phyloP scores from a whole-genome alignment of 257 asterid genomes.

The Schizonepeta tenuifolia region DNA sequence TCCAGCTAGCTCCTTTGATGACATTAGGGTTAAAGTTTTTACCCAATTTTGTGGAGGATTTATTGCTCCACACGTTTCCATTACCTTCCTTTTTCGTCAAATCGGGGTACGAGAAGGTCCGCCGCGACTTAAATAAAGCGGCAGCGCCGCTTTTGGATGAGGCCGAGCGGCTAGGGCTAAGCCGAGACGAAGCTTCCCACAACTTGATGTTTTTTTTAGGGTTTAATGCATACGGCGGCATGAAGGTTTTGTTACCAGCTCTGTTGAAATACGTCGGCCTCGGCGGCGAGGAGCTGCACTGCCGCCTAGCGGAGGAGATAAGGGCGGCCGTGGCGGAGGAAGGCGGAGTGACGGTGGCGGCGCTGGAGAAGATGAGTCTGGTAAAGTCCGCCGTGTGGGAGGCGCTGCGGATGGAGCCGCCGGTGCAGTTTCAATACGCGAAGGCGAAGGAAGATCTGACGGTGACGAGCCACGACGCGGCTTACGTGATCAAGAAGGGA shows the following conservation, averaged over 20 bases:
- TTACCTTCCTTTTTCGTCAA: slow-evolving; percentile 33
- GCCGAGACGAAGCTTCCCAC: slow-evolving; percentile 44
- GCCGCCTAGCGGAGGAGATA: too few species aligned
- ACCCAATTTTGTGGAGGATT: slow-evolving; percentile 42
- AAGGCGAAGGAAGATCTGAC: slow-evolving; percentile 50
- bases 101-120: slow-evolving; percentile 36
- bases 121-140: slow-evolving; percentile 14
- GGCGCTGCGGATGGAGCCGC: slow-evolving; percentile 60
- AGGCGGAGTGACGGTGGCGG: too few species aligned
- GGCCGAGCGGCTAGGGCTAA: slow-evolving; percentile 40
- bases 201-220: slow-evolving; percentile 43
- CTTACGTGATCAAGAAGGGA: slow-evolving; percentile 55
- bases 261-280: slow-evolving; percentile 40
- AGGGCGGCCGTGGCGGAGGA: too few species aligned
- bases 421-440: slow-evolving; percentile 66
- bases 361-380: too few species aligned
- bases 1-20: slow-evolving; percentile 41
- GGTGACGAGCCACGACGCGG: slow-evolving; percentile 49
- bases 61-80: slow-evolving; percentile 41
- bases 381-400: slow-evolving; percentile 63
- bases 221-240: slow-evolving; percentile 46
- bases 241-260: slow-evolving; percentile 39
- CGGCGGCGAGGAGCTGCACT: too few species aligned
- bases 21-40: slow-evolving; percentile 40
- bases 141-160: slow-evolving; percentile 36